Percentiles rank a stretch among this genome's conserved stretches.
phyloP scores from a whole-genome alignment of 306 rosid species.

The Inga laurina region DNA sequence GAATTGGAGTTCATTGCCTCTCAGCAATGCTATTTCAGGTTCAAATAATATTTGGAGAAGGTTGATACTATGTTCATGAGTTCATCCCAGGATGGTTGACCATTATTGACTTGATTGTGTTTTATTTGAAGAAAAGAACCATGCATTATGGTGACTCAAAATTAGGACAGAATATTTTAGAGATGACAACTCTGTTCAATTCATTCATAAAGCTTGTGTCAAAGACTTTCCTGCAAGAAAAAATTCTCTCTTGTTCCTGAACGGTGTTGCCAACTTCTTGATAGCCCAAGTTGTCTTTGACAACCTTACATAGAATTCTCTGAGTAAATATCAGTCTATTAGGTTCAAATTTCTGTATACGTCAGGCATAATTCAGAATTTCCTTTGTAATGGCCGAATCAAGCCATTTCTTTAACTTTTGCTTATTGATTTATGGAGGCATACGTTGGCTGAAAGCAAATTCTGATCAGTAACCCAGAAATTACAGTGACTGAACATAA shows the following conservation, averaged over 20 bases:
- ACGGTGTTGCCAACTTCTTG: not conserved
- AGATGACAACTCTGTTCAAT: not conserved
- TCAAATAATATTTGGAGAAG: conserved; percentile 3
- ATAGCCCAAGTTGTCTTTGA: not conserved
- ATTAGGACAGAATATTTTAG: not conserved
- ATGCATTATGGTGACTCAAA: not conserved
- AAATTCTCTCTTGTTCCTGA: not conserved
- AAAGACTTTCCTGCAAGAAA: not conserved
- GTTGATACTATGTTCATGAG: not conserved
- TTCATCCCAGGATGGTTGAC: not conserved
- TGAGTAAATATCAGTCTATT: too few relatives aligned
- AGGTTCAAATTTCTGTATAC: too few relatives aligned
- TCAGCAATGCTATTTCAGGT: not conserved
- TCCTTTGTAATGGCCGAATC: not conserved
- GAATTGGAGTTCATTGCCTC: not conserved
- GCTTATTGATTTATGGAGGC: not conserved
- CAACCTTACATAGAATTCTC: too few relatives aligned
- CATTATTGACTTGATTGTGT: not conserved
- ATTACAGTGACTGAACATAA: not conserved
- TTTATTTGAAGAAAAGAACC: not conserved
- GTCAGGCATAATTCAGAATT: not conserved
- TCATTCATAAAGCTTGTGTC: not conserved
- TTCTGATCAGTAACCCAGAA: not conserved
- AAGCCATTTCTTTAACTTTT: not conserved
- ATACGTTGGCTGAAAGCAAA: not conserved